These are phyloP conservation scores for Zizania latifolia DNA, from an alignment of 176 grass and related monocot species.

Conservation along the genomic window DNA sequence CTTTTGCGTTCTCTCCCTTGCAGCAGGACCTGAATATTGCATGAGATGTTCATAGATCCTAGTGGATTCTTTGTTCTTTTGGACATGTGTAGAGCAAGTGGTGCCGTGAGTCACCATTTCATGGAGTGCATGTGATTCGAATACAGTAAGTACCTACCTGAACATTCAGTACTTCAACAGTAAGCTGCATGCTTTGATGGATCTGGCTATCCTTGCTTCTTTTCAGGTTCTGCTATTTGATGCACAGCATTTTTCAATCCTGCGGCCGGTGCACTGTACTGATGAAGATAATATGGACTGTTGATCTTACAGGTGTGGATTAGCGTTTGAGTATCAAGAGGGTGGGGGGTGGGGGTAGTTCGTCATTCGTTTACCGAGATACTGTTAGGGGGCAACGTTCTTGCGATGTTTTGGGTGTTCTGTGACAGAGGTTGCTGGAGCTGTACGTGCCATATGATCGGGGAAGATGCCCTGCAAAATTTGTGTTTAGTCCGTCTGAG, in stretches of 20 bases:
- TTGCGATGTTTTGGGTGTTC: background rate
- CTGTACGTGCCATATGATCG: background rate
- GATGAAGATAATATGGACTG: background rate
- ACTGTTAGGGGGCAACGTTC: background rate
- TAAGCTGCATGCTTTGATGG: background rate
- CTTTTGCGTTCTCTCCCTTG: conserved; percentile 82
- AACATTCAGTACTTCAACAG: background rate
- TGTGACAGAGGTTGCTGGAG: background rate
- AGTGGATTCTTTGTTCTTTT: conserved; percentile 25
- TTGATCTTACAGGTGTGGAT: conserved; percentile 21
- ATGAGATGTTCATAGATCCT: conserved; percentile 44
- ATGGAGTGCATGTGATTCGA: conserved; percentile 16
- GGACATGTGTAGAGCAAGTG: background rate
- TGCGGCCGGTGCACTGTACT: background rate
- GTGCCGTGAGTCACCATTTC: conserved; percentile 19
- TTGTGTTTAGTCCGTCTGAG: background rate
- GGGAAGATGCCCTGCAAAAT: background rate
- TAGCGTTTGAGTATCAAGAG: background rate
- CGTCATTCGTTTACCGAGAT: background rate
- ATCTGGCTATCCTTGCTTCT: background rate
- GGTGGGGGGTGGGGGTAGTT: too few relatives aligned
- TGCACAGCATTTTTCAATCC: background rate
- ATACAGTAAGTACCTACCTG: conserved; percentile 19
- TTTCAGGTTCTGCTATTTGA: conserved; percentile 38
- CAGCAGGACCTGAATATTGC: conserved; percentile 78